phyloP scores from a whole-genome alignment of 176 grass and related monocot species.

The Aegilops sharonensis region DNA sequence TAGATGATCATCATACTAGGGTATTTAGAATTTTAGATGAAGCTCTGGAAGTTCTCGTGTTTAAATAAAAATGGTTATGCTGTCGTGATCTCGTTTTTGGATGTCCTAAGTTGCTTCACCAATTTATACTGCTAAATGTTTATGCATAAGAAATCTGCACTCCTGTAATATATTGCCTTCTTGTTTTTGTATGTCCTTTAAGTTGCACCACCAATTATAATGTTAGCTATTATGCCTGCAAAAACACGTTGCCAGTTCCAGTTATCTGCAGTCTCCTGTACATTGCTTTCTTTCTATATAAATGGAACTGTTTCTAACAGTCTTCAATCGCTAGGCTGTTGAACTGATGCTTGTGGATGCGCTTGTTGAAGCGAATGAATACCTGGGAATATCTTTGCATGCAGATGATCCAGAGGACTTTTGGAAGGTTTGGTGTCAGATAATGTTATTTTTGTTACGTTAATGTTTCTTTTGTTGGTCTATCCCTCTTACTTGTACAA shows the following conservation, averaged over 20 bases:
- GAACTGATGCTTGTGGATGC: conserved; percentile 95
- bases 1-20: background rate
- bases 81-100: background rate
- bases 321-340: conserved; percentile 54
- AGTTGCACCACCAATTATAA: background rate
- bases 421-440: conserved; percentile 68
- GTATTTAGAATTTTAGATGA: background rate
- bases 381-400: conserved; percentile 75
- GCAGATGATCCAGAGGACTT: conserved; percentile 76
- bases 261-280: background rate
- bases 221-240: background rate
- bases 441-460: conserved; percentile 11
- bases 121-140: background rate
- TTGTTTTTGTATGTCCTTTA: background rate
- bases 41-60: background rate
- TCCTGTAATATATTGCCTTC: background rate
- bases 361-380: conserved; percentile 69
- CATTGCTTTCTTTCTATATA: background rate
- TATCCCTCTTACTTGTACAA: background rate
- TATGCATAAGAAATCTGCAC: background rate
- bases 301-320: conserved; percentile 33
- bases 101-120: background rate
- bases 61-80: background rate
- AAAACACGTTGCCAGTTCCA: background rate
- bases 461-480: background rate